These are phyloP conservation scores for Hypholoma sublateritium DNA, from an alignment of 768 basidiomycete genomes.

Conservation along the genomic window DNA sequence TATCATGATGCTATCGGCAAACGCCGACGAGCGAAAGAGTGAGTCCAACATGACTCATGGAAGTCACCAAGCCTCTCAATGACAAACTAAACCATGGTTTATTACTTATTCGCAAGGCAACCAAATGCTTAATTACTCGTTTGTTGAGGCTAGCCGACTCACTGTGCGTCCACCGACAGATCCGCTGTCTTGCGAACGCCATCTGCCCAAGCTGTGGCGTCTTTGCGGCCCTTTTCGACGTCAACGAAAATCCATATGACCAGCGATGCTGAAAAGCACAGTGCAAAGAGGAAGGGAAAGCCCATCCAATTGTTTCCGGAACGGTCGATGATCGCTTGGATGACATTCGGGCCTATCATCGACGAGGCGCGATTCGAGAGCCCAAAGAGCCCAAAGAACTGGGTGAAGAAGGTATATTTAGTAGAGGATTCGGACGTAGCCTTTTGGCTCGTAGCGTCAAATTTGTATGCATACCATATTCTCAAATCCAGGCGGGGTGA, in stretches of 20 bases:
- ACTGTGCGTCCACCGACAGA: not conserved
- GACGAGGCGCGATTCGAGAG: conserved; percentile 84
- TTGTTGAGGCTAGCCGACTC: not conserved
- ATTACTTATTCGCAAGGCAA: no score
- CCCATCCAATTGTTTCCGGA: conserved; percentile 79
- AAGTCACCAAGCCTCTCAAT: no score
- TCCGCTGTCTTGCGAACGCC: conserved; percentile 18
- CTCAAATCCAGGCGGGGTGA: conserved; percentile 85
- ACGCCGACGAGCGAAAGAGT: not conserved
- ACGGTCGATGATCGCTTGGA: conserved; percentile 77
- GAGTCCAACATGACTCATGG: no score
- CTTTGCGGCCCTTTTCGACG: conserved; percentile 57
- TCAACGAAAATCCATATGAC: conserved; percentile 80
- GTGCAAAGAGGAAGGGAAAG: conserved; percentile 80
- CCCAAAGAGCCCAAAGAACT: conserved; percentile 89
- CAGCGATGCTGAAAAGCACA: conserved; percentile 64
- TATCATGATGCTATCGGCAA: conserved; percentile 2
- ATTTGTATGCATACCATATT: conserved; percentile 47
- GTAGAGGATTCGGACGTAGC: not conserved
- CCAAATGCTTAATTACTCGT: no score
- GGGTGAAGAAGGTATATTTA: not conserved
- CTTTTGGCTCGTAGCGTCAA: not conserved
- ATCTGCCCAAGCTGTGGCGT: conserved; percentile 61
- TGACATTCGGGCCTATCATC: conserved; percentile 84
- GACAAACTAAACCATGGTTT: no score